Conservation (phyloP, 805 yeast genomes). For the Myxozyma kluyveri region DNA sequence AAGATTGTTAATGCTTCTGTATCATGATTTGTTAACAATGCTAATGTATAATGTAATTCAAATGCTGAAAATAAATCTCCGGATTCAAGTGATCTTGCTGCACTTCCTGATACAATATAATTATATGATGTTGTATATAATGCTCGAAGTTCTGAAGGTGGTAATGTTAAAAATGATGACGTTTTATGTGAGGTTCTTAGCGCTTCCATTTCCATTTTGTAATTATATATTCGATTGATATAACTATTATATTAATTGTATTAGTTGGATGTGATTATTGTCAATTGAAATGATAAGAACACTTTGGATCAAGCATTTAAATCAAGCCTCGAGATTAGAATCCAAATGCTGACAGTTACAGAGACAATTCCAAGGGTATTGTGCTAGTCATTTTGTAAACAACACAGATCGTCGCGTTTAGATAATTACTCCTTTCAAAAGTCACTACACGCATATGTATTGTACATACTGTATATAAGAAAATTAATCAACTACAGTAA, state of each 20-base stretch:
- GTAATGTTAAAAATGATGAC: constrained; percentile 14
- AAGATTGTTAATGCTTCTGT: constrained; percentile 66
- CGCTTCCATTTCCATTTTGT: constrained; percentile 8
- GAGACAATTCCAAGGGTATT: no score
- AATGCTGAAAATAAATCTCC: constrained; percentile 54
- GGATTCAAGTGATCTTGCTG: constrained; percentile 35
- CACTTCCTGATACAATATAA: constrained; percentile 34
- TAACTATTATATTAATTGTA: no score
- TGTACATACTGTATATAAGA: no score
- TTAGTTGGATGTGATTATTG: background rate
- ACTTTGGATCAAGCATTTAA: no score
- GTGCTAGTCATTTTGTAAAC: no score
- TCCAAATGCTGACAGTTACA: no score
- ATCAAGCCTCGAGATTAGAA: no score
- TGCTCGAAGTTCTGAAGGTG: constrained; percentile 6
- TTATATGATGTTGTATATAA: constrained; percentile 12
- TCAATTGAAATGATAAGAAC: background rate
- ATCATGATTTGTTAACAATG: constrained; percentile 62
- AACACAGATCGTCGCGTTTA: no score
- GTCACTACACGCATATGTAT: no score
- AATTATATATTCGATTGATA: constrained; percentile 4
- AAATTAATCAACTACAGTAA: no score
- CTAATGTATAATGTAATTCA: constrained; percentile 69
- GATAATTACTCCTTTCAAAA: no score
- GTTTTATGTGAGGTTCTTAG: constrained; percentile 16